Evolutionary conservation across 129 eudicot species (phyloP).

Genomic region (Helianthus tuberosus): DNA sequence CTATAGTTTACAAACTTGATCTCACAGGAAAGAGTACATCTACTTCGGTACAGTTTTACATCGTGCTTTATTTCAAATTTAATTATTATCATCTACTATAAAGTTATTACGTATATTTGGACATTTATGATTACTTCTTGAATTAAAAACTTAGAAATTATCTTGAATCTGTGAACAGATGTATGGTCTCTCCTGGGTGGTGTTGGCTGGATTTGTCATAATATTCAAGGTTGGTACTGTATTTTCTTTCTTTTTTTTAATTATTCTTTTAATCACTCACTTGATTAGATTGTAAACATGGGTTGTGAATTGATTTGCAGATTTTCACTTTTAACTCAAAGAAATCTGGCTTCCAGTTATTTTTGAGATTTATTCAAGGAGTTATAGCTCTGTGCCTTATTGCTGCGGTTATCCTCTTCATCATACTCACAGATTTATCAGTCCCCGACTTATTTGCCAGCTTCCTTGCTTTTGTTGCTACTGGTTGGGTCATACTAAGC

Average conservation of each 20-base stretch:
- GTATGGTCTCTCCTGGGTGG: conserved; percentile 95
- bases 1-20: conserved; percentile 88
- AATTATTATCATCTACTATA: conserved; percentile 1
- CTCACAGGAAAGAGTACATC: conserved; percentile 69
- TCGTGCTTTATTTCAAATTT: background rate
- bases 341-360: too few species aligned
- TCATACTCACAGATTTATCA: conserved; percentile 58
- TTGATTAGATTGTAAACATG: too few species aligned
- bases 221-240: conserved; percentile 72
- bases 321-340: too few species aligned
- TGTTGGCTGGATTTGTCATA: conserved; percentile 70
- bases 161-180: conserved; percentile 45
- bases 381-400: conserved; percentile 72
- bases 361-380: conserved; percentile 91
- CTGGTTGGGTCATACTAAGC: conserved; percentile 87
- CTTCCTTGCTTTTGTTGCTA: conserved; percentile 95
- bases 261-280: too few species aligned
- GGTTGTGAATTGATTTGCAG: too few species aligned
- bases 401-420: conserved; percentile 69
- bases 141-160: background rate
- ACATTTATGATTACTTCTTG: background rate
- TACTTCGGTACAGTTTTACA: too few species aligned
- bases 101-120: background rate
- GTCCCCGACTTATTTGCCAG: too few species aligned
- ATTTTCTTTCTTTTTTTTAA: too few species aligned